Evolutionary conservation across 23 red algal species (phyloP), one percentile per base, ranked within the genome.

Genomic region (Gracilaria caudata): DNA sequence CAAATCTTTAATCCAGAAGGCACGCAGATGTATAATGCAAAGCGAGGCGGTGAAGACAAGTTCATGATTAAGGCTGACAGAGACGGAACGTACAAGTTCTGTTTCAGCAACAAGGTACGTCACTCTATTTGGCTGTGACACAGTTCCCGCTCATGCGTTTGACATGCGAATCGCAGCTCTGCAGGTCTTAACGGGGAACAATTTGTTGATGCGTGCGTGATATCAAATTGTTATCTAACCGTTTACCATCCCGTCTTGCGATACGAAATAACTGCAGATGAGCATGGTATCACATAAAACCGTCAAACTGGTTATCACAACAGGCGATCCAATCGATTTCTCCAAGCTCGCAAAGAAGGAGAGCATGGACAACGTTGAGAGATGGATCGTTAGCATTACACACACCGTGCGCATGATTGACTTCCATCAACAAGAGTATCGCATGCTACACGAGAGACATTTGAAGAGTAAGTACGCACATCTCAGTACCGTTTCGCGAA

Each of bases 341-440:
- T 83, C 82, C 10, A 81, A 82, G 54, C 84, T 94, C 51, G 92
- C 92, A 53, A 94, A 94, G 77, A 88, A 89, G 78, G 83, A 88
- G 29, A 79, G 78, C 66, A 88, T 94, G 83, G 92, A 94, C 64
- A 83, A 60, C 40, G 83, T 94, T 19, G 92, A 94, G 77, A 65
- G 84, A 82, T 83, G 82, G 84, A 82, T 94, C 26, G 75, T 94
- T n/a, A 94, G 81, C 73, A 89, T 94, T 60, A 77, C 92, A 34
- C 83, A 94, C 58, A 88, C 84, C 37, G 92, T 87, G 19, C 77
- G 92, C 57, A 94, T 94, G 92, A 89, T 94, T 89, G 92, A 93
- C 35, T 94, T 94, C 77, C 92, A 94, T 61, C 92, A 94, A 81
- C 82, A 88, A 51, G 84, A 94, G 45, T 94, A 94, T 75, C 64